These are phyloP conservation scores for Backusella parvicylindrica DNA, from an alignment of 192 early-diverging fungal species.

Conservation along the genomic window DNA sequence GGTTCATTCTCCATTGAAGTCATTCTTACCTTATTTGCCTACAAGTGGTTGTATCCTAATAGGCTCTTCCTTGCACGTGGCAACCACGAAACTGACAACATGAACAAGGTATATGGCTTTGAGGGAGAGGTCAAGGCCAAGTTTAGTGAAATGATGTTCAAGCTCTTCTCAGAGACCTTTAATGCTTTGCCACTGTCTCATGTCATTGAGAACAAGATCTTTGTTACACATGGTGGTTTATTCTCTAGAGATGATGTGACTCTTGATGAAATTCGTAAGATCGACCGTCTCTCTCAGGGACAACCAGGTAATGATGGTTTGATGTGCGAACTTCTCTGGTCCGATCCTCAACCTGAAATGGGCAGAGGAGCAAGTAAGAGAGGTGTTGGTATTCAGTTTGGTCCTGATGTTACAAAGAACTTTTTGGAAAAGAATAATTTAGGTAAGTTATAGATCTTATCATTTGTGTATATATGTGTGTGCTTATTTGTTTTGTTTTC, in stretches of 20 bases:
- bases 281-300: conserved; percentile 84
- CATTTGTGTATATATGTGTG: not conserved
- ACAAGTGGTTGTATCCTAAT: conserved; percentile 87
- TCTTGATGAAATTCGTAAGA: conserved; percentile 84
- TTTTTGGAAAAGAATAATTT: conserved; percentile 86
- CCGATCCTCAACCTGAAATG: conserved; percentile 83
- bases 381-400: conserved; percentile 94
- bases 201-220: conserved; percentile 86
- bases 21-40: conserved; percentile 86
- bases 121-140: conserved; percentile 97
- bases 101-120: conserved; percentile 99
- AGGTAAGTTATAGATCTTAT: conserved; percentile 27
- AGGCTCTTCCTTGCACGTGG: conserved; percentile 86
- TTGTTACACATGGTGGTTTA: conserved; percentile 96
- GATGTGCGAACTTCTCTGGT: conserved; percentile 97
- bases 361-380: conserved; percentile 90
- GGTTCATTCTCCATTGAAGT: conserved; percentile 98
- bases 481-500: not conserved
- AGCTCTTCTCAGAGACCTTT: conserved; percentile 93
- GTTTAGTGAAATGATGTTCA: conserved; percentile 89
- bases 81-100: conserved; percentile 97
- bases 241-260: conserved; percentile 90
- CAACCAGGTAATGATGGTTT: conserved; percentile 57
- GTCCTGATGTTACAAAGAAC: conserved; percentile 92
- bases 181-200: conserved; percentile 91